Base-by-base conservation (phyloP, 768 basidiomycete species). In the Lentinus tigrinus region DNA sequence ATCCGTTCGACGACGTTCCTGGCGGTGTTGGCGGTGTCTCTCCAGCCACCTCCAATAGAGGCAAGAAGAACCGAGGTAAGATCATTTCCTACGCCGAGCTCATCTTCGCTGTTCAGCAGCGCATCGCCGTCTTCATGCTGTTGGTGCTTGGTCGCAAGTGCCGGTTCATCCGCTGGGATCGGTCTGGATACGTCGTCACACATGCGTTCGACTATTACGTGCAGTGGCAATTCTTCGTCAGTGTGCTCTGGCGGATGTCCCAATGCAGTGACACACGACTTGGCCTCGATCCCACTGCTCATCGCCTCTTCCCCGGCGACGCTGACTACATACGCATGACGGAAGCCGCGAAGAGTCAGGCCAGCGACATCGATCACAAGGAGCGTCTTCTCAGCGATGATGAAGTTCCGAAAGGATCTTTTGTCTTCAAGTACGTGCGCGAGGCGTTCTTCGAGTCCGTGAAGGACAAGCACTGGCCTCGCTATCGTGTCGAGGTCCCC, bases 31-130 rank as follows among this genome's bases (percentile, higher is more conserved):
- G 31, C 21, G 23, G 17, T 24, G 17, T 14, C 7, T 19, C 36
- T 4, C 48, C 42, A 9, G 27, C 47, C 4, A 21, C 24, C 37
- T 47, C 47, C 3, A 10, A 4, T 2, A 19, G 24, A 11, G 47
- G 52, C n/a, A 51, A 47, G 49, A 6, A 26, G 14, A 53, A 27
- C 16, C 52, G 52, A 10, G 53, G 39, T 7, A 48, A 55, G 27
- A 37, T 55, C 49, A 60, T 51, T 19, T 14, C 26, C 2, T 47
- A 55, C 43, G 58, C 53, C 8, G 53, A 60, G 27, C 21, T 38
- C 6, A 14, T 60, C 24, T 51, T 60, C 36, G 31, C n/a, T 21
- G 19, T 34, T 21, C 58, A 60, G n/a, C 58, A 60, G 9, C 58
- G 53, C 24, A 44, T 31, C 13, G 47, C 47, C 1, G 40, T 60